Conservation (phyloP, 768 basidiomycete genomes). For the Astraeus odoratus region DNA sequence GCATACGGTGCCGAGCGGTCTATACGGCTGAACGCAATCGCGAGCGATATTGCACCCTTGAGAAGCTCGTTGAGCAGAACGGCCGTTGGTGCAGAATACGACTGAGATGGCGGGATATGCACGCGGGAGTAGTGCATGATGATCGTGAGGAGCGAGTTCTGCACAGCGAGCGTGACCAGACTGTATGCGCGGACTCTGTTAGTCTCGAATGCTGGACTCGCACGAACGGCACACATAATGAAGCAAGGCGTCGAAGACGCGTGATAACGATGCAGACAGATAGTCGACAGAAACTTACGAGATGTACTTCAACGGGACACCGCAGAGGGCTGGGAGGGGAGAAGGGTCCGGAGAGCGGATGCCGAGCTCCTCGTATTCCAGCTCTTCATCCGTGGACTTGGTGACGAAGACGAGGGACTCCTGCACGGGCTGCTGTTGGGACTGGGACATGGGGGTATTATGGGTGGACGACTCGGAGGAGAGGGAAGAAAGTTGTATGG, state of each 20-base stretch:
- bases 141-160: slow-evolving; percentile 86
- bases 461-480: slow-evolving; percentile 1
- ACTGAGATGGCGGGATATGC: slow-evolving; percentile 61
- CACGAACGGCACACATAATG: too few species aligned
- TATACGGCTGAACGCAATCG: slow-evolving; percentile 70
- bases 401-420: slow-evolving; percentile 22
- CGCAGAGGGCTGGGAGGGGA: slow-evolving; percentile 51
- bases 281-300: slow-evolving; percentile 68
- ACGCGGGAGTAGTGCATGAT: slow-evolving; percentile 97
- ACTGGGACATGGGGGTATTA: slow-evolving; percentile 27
- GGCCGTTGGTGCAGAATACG: slow-evolving; percentile 91
- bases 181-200: slow-evolving; percentile 29
- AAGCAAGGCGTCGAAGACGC: slow-evolving; percentile 2
- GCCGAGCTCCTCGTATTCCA: slow-evolving; percentile 41
- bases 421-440: slow-evolving; percentile 6
- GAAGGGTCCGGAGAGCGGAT: slow-evolving; percentile 26
- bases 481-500: slow-evolving; percentile 4
- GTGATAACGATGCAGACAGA: slow-evolving; percentile 4
- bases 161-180: slow-evolving; percentile 78
- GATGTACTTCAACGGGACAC: slow-evolving; percentile 73
- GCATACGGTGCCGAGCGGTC: slow-evolving; percentile 28
- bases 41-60: slow-evolving; percentile 82
- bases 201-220: too few species aligned
- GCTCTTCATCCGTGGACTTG: slow-evolving; percentile 29
- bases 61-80: slow-evolving; percentile 92